Evolutionary conservation across 2,329 filamentous ascomycete genomes (phyloP), one percentile per base, ranked within the genome.

Genomic region (Fusarium siculi): DNA sequence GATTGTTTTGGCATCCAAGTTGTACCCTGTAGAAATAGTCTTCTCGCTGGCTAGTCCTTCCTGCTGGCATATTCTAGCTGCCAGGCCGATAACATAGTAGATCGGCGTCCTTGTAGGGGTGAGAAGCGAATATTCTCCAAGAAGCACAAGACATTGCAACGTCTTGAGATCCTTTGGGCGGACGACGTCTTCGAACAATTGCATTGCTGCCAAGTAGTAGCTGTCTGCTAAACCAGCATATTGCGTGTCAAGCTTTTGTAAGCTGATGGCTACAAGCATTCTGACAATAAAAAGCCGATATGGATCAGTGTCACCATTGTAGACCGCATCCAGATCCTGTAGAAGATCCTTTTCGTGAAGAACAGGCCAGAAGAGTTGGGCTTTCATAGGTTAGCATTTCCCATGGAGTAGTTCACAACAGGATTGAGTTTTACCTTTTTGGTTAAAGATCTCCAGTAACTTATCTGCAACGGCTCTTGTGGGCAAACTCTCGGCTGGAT

Each of bases 151-250:
- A 76, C 96, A 98, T 82, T 98, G 96, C 21, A 98, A 84, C 1
- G 96, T 97, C 77, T 92, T 93, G 36, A 98, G 83, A 80, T 98
- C 94, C 86, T 97, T 97, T n/a, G 92, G 91, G 59, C 92, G 91
- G 61, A 98, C 88, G 16, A 97, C 91, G 6, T 91, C 90, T 80
- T 98, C 93, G 69, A 98, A 91, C 76, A 92, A 92, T 70, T 92
- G 91, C 84, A 98, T 91, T 9, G 96, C 96, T 30, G 95, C 93
- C 28, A 98, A 87, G 79, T 98, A 98, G 83, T 97, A 98, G 79
- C 94, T 95, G 82, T 98, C 96, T 36, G 96, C 96, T 34, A 98
- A 85, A 30, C 95, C 95, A n/a, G 95, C 95, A 81, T 96, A 98
- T 73, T 93, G 91, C 0, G 92, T 90, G 79, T 95, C 94, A 77